These are phyloP conservation scores for Gastrodia elata DNA, from an alignment of 106 monocot species.

Conservation along the genomic window DNA sequence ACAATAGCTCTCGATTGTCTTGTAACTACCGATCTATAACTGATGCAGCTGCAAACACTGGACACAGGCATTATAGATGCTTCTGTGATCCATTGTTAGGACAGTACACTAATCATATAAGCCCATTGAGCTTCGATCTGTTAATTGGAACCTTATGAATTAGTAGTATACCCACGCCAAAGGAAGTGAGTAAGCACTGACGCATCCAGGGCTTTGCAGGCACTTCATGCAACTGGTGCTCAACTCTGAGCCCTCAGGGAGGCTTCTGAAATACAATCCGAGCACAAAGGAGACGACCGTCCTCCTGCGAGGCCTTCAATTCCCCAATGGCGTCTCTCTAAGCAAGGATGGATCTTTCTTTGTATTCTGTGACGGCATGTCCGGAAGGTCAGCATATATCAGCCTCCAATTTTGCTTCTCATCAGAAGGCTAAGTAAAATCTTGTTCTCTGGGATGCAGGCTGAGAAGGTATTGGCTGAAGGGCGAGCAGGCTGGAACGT, in stretches of 20 bases:
- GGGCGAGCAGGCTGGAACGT: conserved; percentile 45
- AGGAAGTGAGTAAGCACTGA: background rate
- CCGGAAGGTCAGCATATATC: conserved; percentile 23
- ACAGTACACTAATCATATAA: no score
- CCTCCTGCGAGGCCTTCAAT: conserved; percentile 30
- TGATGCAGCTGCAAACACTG: no score
- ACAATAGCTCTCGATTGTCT: no score
- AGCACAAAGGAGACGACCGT: conserved; percentile 34
- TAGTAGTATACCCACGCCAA: no score
- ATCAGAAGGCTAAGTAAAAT: no score
- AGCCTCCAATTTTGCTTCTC: no score
- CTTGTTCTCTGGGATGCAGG: conserved; percentile 16
- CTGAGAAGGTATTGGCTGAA: conserved; percentile 56
- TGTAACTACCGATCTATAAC: no score
- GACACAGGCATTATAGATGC: no score
- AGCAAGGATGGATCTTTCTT: conserved; percentile 59
- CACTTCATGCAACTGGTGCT: conserved; percentile 43
- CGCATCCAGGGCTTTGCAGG: conserved; percentile 11
- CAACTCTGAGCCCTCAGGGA: conserved; percentile 43
- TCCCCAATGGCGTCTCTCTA: conserved; percentile 56
- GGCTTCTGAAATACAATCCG: conserved; percentile 52
- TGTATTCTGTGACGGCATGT: conserved; percentile 30
- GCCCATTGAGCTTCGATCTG: no score
- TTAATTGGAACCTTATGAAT: no score
- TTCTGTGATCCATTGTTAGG: no score